Evolutionary conservation across 1,284 basidiomycete genomes (phyloP).

Genomic region (Trametes sp.): DNA sequence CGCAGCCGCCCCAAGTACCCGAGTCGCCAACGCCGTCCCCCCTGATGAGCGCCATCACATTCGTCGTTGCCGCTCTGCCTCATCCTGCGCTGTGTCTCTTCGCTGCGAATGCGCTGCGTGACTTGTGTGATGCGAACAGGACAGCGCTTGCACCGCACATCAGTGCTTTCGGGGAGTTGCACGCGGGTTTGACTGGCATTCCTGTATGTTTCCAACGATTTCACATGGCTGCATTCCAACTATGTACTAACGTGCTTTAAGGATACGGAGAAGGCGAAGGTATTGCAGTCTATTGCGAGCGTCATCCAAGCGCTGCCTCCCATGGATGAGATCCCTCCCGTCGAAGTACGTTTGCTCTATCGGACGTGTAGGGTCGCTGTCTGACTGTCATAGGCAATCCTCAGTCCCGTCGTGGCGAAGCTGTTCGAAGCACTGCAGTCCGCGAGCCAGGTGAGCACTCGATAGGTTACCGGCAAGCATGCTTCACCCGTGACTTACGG

Average conservation of each 20-base stretch:
- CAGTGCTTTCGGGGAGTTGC: constrained; percentile 82
- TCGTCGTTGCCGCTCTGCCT: constrained; percentile 75
- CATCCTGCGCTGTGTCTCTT: constrained; percentile 71
- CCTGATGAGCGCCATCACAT: constrained; percentile 69
- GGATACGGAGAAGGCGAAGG: constrained; percentile 89
- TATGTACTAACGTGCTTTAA: constrained; percentile 38
- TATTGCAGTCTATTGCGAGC: constrained; percentile 88
- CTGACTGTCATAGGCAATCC: constrained; percentile 62
- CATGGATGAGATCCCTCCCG: constrained; percentile 75
- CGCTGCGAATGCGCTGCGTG: constrained; percentile 83
- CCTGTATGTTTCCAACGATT: constrained; percentile 58
- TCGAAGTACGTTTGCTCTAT: constrained; percentile 60
- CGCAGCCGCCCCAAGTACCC: constrained; percentile 50
- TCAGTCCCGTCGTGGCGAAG: constrained; percentile 77
- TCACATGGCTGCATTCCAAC: neutral
- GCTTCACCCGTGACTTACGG: constrained; percentile 19
- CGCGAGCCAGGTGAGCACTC: constrained; percentile 53
- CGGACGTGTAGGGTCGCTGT: neutral
- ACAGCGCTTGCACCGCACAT: constrained; percentile 83
- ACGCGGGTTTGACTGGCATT: constrained; percentile 76
- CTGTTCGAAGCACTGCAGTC: constrained; percentile 67
- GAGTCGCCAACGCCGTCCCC: constrained; percentile 48
- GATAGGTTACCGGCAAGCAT: neutral
- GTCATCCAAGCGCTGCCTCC: constrained; percentile 89
- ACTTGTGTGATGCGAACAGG: constrained; percentile 88